phyloP scores from a whole-genome alignment of 768 basidiomycete species.

The Candolleomyces aberdarensis region DNA sequence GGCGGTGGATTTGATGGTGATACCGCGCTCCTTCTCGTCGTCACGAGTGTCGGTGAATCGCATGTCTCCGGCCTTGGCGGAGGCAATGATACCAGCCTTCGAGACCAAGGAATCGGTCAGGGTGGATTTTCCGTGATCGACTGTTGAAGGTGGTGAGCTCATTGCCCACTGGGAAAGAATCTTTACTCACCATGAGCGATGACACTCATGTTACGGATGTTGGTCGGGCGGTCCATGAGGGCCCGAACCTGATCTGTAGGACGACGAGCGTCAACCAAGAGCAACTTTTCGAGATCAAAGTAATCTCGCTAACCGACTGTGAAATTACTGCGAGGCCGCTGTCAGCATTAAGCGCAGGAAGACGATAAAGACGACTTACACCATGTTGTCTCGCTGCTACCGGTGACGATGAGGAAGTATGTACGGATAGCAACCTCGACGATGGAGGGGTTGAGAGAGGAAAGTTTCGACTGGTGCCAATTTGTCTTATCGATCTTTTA shows the following conservation, averaged over 20 bases:
- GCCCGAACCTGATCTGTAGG: conserved; percentile 75
- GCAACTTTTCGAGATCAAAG: background rate
- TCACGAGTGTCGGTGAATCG: conserved; percentile 96
- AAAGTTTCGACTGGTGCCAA: conserved; percentile 36
- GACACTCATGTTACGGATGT: conserved; percentile 95
- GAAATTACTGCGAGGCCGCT: conserved; percentile 64
- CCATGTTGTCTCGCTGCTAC: conserved; percentile 67
- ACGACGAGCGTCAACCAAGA: conserved; percentile 10
- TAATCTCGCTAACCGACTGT: conserved; percentile 64
- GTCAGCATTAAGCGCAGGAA: conserved; percentile 26
- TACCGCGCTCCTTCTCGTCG: conserved; percentile 99
- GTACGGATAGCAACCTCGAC: conserved; percentile 23
- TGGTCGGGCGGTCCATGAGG: conserved; percentile 88
- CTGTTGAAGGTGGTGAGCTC: conserved; percentile 36
- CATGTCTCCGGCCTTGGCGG: conserved; percentile 91
- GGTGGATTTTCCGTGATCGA: conserved; percentile 99
- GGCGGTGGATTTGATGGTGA: conserved; percentile 99
- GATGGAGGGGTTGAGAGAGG: conserved; percentile 32
- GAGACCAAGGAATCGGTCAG: conserved; percentile 98
- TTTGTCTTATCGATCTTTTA: conserved; percentile 39
- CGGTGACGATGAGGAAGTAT: conserved; percentile 19
- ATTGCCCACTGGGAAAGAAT: conserved; percentile 5
- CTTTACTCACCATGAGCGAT: conserved; percentile 71
- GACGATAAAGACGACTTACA: conserved; percentile 51
- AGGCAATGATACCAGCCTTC: conserved; percentile 98